A percentile compares a stretch with the other conserved stretches of the same genome.
phyloP scores from a whole-genome alignment of 805 yeast species.

The Monosporozyma siamensis region DNA sequence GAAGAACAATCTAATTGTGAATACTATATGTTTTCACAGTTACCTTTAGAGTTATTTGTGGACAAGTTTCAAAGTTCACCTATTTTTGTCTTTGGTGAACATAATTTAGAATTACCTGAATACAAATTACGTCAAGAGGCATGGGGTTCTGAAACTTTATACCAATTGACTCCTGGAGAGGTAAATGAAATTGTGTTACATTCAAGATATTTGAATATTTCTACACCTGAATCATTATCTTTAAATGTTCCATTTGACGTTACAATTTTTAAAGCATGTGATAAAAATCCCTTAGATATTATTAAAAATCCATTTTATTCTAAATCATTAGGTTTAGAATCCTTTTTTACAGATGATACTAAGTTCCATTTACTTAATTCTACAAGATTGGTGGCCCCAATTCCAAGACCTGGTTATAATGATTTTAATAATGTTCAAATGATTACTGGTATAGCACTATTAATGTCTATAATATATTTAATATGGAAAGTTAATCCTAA shows the following conservation, averaged over 20 bases:
- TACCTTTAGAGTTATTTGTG: constrained; percentile 41
- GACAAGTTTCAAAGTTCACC: constrained; percentile 47
- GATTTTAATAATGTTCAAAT: constrained; percentile 28
- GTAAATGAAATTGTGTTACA: constrained; percentile 37
- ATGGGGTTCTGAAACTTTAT: constrained; percentile 41
- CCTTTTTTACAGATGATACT: constrained; percentile 39
- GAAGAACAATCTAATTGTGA: constrained; percentile 30
- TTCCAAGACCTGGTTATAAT: constrained; percentile 33
- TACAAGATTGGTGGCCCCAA: constrained; percentile 20
- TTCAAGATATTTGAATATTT: constrained; percentile 42
- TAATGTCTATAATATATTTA: constrained; percentile 28
- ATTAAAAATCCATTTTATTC: constrained; percentile 33
- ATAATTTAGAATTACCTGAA: constrained; percentile 49
- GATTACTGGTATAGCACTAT: constrained; percentile 30
- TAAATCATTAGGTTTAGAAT: constrained; percentile 36
- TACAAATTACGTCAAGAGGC: constrained; percentile 29
- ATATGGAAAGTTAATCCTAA: neutral
- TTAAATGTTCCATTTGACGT: constrained; percentile 31
- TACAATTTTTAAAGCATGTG: constrained; percentile 43
- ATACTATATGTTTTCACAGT: constrained; percentile 34
- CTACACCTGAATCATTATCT: constrained; percentile 11
- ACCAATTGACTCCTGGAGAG: constrained; percentile 25
- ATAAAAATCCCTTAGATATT: constrained; percentile 22
- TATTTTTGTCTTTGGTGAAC: constrained; percentile 41
- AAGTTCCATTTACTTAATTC: constrained; percentile 32